A percentile compares a stretch with the other conserved stretches of the same genome.
phyloP scores from a whole-genome alignment of 1,284 basidiomycete species.

The Ustilago nuda region DNA sequence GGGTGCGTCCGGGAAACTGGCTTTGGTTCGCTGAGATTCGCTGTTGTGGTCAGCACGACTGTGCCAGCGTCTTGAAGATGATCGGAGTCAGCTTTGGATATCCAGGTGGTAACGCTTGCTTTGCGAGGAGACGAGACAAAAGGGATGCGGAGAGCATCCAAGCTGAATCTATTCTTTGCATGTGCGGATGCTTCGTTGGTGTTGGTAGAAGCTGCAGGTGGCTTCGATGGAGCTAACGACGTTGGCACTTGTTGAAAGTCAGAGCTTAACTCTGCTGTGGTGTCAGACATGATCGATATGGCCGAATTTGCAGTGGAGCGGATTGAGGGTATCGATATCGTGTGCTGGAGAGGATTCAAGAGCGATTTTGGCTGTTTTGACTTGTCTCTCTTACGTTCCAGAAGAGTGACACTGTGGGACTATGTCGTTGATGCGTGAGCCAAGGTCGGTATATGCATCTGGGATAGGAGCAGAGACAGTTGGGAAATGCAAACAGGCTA shows the following conservation, averaged over 20 bases:
- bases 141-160: conserved; percentile 32
- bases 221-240: background rate
- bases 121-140: conserved; percentile 38
- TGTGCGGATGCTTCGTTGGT: background rate
- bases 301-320: background rate
- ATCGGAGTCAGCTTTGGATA: background rate
- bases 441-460: no score
- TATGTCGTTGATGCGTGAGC: background rate
- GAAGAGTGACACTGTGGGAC: background rate
- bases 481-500: no score
- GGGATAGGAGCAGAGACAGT: no score
- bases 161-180: conserved; percentile 42
- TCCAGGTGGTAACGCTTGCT: background rate
- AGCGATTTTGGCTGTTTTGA: background rate
- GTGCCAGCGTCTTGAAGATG: background rate
- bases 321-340: background rate
- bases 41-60: no score
- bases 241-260: background rate
- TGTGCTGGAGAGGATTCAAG: background rate
- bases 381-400: background rate
- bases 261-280: background rate
- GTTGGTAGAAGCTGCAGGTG: background rate
- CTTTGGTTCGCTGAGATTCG: background rate
- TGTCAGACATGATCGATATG: conserved; percentile 9
- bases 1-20: background rate